Evolutionary conservation across 1,284 basidiomycete genomes (phyloP), one percentile per base, ranked within the genome.

Genomic region (Tilletia indica): DNA sequence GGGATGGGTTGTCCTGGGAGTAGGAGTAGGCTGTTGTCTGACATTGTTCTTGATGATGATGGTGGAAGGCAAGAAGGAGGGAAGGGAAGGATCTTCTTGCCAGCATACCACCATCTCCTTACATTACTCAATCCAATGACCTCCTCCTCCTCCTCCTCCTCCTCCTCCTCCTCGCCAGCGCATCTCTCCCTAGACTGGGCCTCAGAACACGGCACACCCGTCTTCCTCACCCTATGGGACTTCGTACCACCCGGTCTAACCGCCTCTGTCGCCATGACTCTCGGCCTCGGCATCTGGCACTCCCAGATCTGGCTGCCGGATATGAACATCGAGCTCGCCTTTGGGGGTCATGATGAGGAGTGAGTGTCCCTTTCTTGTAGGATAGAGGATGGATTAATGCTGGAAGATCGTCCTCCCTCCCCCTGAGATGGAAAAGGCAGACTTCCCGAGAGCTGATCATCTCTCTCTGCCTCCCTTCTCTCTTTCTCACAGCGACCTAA

Each of bases 201-300:
- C 67, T 66, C 36, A 31, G 64, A 49, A 2, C 71, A 72, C 25
- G 73, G 73, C 31, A 72, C 70, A 3, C 73, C 73, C 8, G 67
- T 72, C 51, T 74, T 66, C 66, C 36, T 74, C 38, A 74, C 73
- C n/a, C 71, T 74, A 14, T 74, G 73, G 71, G 61, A 72, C 51
- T 67, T 74, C 4, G 31, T 68, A 12, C 73, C 73, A 54, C 67
- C 72, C 0, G 68, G 69, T 4, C 61, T 31, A 6, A 68, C 69
- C 68, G 39, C 69, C 19, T 68, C 54, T 19, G n/a, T 67, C 12
- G 49, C 56, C 16, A 61, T 34, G 54, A 66, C 58, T 8, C 56
- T 67, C n/a, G 73, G 73, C 19, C 47, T 74, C 64, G 73, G 73
- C 14, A 42, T 74, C 36, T 71, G 68, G n/a, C 73, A 74, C 39